Base-by-base conservation (phyloP, 208 protist species). In the Crithidia mellificae region DNA sequence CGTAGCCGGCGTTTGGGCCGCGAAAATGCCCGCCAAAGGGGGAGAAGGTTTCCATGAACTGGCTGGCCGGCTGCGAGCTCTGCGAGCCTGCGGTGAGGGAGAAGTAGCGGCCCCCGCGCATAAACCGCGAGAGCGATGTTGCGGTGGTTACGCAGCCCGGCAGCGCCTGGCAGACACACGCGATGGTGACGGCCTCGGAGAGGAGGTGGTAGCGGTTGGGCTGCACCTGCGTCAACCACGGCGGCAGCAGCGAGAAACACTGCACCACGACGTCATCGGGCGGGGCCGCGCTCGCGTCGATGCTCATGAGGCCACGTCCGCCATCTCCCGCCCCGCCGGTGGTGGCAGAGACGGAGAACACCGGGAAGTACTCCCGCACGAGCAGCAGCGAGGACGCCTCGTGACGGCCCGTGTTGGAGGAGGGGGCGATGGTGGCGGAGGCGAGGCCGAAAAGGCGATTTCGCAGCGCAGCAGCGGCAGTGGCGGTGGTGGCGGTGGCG, bases 331-430 rank as follows among this genome's bases (percentile, higher is more conserved):
- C n/a, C n/a, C 43, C 25, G 19, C 19, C 50, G 22, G 30, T 30
- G 24, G 24, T 4, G 29, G 19, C 11, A 14, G 38, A 34, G 6
- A 39, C 17, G 0, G 54, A 20, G 7, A 77, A 76, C 17, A 92
- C 19, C 0, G 84, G 87, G 44, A 80, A 75, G 67, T 85, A 94
- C 74, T 94, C 86, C 3, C 85, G 81, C 46, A 92, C 50, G n/a
- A 94, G 68, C 2, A 89, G 27, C 51, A 78, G 47, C 19, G 6
- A 20, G 15, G 36, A 6, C 44, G 24, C 24, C 6, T 51, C 58
- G 7, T 2, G 1, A 20, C 44, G 47, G 3, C 8, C 12, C 17
- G 59, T 29, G 30, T 9, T 20, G 32, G 46, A 8, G 47, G 14
- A 6, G 1, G 46, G 32, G 6, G 15, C 34, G 29, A 55, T 29